Evolutionary conservation across 208 protist genomes (phyloP), one percentile per base, ranked within the genome.

Genomic region (Acanthamoeba lenticulata): DNA sequence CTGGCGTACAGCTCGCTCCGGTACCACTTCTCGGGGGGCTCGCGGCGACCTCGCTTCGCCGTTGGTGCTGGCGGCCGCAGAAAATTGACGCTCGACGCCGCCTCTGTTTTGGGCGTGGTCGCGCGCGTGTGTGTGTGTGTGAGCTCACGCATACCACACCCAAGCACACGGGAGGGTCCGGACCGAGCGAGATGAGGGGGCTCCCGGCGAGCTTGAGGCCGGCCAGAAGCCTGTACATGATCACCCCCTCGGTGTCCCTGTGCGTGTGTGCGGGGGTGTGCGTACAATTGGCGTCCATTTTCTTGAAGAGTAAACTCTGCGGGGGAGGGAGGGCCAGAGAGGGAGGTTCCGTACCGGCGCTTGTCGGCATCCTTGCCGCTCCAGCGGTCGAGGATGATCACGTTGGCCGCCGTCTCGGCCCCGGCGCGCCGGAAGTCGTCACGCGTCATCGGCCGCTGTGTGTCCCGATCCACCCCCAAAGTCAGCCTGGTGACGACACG

Each of bases 371-470:
- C 49, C n/a, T 90, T 69, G 36, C 57, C 57, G 27, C 15, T 57
- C 42, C 47, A 90, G 1, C 34, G 52, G 57, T 90, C 49, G 21
- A 90, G 40, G 24, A 90, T 90, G 32, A 90, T 32, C 15, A 90
- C 49, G 52, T 69, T 60, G n/a, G 83, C 29, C 15, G 83, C 83
- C n/a, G 42, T 90, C 49, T 90, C 83, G 6, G 36, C 83, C 1
- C 83, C 83, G 3, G 83, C 83, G 15, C 83, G n/a, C 24, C 49
- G 19, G 36, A 90, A 72, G 83, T 90, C 83, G 19, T 90, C 83
- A 6, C 83, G 83, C 32, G 83, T 49, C 0, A 90, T 45, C 2
- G 83, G 47, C 13, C 29, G 7, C 83, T 90, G 21, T 4, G 24
- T 38, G 19, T n/a, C 2, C 9, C 36, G 15, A 38, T 38, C 38